Percentiles rank a stretch among this genome's conserved stretches.
Conservation (phyloP, 2,329 filamentous ascomycete genomes). For the Sarocladium brachiariae region DNA sequence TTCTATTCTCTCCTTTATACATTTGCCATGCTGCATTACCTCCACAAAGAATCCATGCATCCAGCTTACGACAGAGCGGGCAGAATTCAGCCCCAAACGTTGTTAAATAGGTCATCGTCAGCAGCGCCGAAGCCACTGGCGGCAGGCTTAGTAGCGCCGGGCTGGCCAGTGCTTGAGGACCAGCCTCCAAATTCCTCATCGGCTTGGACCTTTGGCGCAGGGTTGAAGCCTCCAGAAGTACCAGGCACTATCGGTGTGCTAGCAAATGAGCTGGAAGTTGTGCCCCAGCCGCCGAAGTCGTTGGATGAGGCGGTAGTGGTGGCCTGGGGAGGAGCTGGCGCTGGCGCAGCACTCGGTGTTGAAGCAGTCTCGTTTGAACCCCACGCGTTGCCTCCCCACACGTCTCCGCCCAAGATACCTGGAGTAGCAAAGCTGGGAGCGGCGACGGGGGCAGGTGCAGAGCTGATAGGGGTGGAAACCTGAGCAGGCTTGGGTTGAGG, state of each 20-base stretch:
- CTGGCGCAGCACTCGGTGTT: conserved; percentile 38
- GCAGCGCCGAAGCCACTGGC: conserved; percentile 54
- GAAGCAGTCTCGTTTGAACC: conserved; percentile 1
- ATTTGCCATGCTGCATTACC: background rate
- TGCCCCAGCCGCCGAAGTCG: conserved; percentile 54
- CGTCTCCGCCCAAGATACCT: conserved; percentile 52
- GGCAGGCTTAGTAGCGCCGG: conserved; percentile 41
- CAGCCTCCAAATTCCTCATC: conserved; percentile 97
- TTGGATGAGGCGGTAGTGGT: conserved; percentile 45
- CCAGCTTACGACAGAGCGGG: too few relatives aligned
- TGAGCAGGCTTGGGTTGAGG: conserved; percentile 28
- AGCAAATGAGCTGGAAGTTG: conserved; percentile 35
- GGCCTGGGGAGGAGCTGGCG: conserved; percentile 51
- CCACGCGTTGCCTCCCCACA: conserved; percentile 89
- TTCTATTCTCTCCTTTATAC: conserved; percentile 18
- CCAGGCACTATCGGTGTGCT: conserved; percentile 55
- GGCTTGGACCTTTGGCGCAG: conserved; percentile 64
- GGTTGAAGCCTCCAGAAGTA: conserved; percentile 57
- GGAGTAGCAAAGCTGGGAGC: conserved; percentile 31
- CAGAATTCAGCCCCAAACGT: conserved; percentile 62
- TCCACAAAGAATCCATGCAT: conserved; percentile 38
- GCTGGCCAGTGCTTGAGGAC: conserved; percentile 61
- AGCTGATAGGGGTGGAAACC: conserved; percentile 25
- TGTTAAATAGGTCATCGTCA: conserved; percentile 86
- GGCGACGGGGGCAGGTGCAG: conserved; percentile 30